Conservation (phyloP, 2,329 filamentous ascomycete species). For the Camillea tinctor region DNA sequence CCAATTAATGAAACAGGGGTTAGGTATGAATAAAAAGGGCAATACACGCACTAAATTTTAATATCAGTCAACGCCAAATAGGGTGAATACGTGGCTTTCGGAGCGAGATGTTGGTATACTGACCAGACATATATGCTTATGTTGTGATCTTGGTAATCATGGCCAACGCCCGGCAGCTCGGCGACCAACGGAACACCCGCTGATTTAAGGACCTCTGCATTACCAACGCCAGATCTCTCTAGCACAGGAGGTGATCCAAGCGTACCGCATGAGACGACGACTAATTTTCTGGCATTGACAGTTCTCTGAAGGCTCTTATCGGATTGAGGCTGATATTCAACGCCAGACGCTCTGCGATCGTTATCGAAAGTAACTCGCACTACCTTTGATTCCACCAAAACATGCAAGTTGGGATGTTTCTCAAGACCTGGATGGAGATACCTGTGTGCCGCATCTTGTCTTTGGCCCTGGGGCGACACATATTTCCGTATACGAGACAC, state of each 20-base stretch:
- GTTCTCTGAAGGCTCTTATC: too few species aligned
- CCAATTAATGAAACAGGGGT: too few species aligned
- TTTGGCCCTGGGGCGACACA: slow-evolving; percentile 38
- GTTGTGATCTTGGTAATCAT: slow-evolving; percentile 43
- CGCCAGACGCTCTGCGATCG: slow-evolving; percentile 1
- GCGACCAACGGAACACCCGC: slow-evolving; percentile 31
- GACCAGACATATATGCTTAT: neutral
- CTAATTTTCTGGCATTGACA: slow-evolving; percentile 36
- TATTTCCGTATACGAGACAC: slow-evolving; percentile 15
- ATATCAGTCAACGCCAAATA: too few species aligned
- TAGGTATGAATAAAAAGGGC: too few species aligned
- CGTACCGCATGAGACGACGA: slow-evolving; percentile 1
- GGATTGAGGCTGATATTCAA: slow-evolving; percentile 4
- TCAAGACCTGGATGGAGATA: slow-evolving; percentile 49
- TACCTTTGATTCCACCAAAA: slow-evolving; percentile 52
- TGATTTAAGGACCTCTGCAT: slow-evolving; percentile 25
- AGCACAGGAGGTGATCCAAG: neutral
- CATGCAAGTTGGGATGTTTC: slow-evolving; percentile 48
- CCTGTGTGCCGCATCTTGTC: slow-evolving; percentile 50
- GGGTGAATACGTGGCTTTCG: too few species aligned
- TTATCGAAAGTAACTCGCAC: slow-evolving; percentile 2
- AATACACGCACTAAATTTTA: too few species aligned
- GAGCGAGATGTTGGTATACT: too few species aligned
- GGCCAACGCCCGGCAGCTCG: slow-evolving; percentile 45
- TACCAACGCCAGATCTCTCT: slow-evolving; percentile 5